Evolutionary conservation across 495 filamentous ascomycete species (phyloP).

Genomic region (Oidiodendron maius): DNA sequence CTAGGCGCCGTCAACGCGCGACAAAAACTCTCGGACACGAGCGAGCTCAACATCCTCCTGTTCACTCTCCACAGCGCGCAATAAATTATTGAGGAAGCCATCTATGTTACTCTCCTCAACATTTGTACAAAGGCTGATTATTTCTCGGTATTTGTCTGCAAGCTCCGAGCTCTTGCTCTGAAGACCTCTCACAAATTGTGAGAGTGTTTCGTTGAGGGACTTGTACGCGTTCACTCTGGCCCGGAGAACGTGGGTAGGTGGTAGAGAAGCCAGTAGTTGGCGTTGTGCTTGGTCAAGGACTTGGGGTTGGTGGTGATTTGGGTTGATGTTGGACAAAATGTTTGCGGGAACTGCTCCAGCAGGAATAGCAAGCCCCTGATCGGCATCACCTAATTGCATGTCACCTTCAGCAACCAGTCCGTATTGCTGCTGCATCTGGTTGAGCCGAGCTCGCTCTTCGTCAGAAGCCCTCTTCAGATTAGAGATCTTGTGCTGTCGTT

Average conservation of each 20-base stretch:
- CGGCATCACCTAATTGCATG: slow-evolving; percentile 43
- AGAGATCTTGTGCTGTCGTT: slow-evolving; percentile 52
- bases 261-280: slow-evolving; percentile 14
- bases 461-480: slow-evolving; percentile 54
- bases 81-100: slow-evolving; percentile 50
- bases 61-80: slow-evolving; percentile 70
- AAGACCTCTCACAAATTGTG: slow-evolving; percentile 40
- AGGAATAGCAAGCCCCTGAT: slow-evolving; percentile 40
- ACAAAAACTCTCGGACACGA: slow-evolving; percentile 65
- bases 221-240: slow-evolving; percentile 39
- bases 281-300: slow-evolving; percentile 17
- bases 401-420: slow-evolving; percentile 22
- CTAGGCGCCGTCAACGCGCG: slow-evolving; percentile 51
- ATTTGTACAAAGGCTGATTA: slow-evolving; percentile 64
- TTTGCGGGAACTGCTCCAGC: slow-evolving; percentile 23
- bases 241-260: slow-evolving; percentile 17
- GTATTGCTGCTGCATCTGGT: slow-evolving; percentile 25
- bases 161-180: slow-evolving; percentile 57
- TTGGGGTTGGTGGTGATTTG: slow-evolving; percentile 15
- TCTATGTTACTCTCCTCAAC: slow-evolving; percentile 61
- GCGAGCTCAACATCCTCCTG: slow-evolving; percentile 58
- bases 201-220: slow-evolving; percentile 36
- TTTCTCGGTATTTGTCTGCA: slow-evolving; percentile 61
- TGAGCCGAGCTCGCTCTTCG: slow-evolving; percentile 34
- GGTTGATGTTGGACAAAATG: slow-evolving; percentile 14